Evolutionary conservation across 306 rosid species (phyloP).

Genomic region (Castanea sativa): DNA sequence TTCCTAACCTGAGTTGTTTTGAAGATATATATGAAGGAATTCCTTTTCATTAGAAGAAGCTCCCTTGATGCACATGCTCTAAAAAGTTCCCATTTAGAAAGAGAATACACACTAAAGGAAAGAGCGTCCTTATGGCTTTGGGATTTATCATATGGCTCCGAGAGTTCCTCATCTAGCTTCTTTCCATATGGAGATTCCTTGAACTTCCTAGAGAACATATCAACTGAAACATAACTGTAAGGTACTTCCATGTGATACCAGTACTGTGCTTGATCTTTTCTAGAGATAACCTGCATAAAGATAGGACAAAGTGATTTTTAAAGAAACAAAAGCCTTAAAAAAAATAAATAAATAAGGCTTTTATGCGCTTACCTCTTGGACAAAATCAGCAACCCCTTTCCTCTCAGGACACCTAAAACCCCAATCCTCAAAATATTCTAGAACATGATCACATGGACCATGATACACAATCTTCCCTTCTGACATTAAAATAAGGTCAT

Average conservation of each 20-base stretch:
- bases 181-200: slow-evolving; percentile 29
- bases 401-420: slow-evolving; percentile 51
- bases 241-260: slow-evolving; percentile 26
- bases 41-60: slow-evolving; percentile 43
- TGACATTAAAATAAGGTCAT: slow-evolving; percentile 42
- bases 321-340: neutral
- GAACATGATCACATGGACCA: slow-evolving; percentile 41
- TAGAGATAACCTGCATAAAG: neutral
- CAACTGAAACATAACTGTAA: slow-evolving; percentile 22
- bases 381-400: slow-evolving; percentile 32
- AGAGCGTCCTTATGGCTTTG: slow-evolving; percentile 23
- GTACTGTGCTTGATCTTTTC: slow-evolving; percentile 44
- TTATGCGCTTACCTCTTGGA: neutral
- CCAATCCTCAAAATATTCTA: slow-evolving; percentile 40
- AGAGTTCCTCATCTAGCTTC: slow-evolving; percentile 30
- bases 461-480: slow-evolving; percentile 45
- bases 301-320: neutral
- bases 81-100: slow-evolving; percentile 45
- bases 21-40: slow-evolving; percentile 1
- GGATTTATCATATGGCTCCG: slow-evolving; percentile 20
- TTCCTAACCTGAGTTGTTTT: slow-evolving; percentile 33
- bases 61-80: slow-evolving; percentile 42
- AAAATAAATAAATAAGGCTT: neutral
- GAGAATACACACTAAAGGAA: slow-evolving; percentile 20
- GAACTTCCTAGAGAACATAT: slow-evolving; percentile 29